phyloP scores from a whole-genome alignment of 805 yeast genomes.

The Candida maltosa region DNA sequence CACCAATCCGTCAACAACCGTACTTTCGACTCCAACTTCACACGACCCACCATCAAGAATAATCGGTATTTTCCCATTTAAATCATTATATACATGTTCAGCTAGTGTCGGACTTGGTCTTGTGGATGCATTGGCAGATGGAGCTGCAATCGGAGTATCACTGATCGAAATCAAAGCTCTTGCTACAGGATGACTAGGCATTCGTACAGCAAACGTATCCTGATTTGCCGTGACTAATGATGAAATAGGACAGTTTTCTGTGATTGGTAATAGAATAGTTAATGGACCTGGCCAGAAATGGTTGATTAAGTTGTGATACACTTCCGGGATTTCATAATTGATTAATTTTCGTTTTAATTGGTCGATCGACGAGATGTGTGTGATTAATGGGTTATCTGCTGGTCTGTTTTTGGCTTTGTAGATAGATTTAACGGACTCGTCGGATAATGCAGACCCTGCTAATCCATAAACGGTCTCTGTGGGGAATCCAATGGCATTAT shows the following conservation, averaged over 20 bases:
- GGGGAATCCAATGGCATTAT: constrained; percentile 84
- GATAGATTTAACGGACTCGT: constrained; percentile 70
- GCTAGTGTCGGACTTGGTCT: constrained; percentile 92
- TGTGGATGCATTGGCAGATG: constrained; percentile 95
- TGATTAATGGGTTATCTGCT: constrained; percentile 89
- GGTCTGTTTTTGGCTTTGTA: constrained; percentile 92
- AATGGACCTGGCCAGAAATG: constrained; percentile 96
- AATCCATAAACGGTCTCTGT: constrained; percentile 97
- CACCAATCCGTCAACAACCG: constrained; percentile 88
- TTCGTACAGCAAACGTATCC: constrained; percentile 85
- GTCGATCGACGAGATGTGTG: constrained; percentile 76
- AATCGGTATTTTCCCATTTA: constrained; percentile 74
- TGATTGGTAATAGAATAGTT: constrained; percentile 74
- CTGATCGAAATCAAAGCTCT: constrained; percentile 82
- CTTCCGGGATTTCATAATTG: constrained; percentile 57
- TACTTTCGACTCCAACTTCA: constrained; percentile 86
- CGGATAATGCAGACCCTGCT: constrained; percentile 80
- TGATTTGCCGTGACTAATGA: constrained; percentile 81
- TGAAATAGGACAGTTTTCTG: constrained; percentile 51
- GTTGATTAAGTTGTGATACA: constrained; percentile 61
- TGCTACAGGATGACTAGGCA: constrained; percentile 86
- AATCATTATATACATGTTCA: constrained; percentile 76
- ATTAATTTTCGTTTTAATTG: constrained; percentile 66
- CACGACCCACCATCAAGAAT: constrained; percentile 91
- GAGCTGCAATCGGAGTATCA: constrained; percentile 93